Evolutionary conservation across 2,329 filamentous ascomycete genomes (phyloP).

Genomic region (Aspergillus texensis): DNA sequence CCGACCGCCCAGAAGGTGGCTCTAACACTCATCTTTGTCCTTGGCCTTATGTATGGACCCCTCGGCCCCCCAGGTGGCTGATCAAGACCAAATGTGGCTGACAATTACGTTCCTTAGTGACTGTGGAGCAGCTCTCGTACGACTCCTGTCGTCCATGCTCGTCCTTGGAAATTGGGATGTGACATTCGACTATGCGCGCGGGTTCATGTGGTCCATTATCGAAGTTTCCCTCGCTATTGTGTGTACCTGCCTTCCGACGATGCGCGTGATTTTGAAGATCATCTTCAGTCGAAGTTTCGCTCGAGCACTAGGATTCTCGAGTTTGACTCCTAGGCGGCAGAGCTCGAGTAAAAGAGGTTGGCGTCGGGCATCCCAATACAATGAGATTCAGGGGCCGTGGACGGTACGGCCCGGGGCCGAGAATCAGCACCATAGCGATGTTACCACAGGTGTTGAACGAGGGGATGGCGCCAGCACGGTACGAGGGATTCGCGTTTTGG

Average conservation of each 20-base stretch:
- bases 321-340: neutral
- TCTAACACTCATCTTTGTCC: neutral
- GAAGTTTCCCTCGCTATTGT: conserved; percentile 3
- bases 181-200: conserved; percentile 1
- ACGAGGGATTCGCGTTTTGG: conserved; percentile 1
- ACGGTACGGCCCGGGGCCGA: neutral
- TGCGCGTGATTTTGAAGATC: neutral
- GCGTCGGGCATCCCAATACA: neutral
- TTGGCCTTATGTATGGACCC: neutral
- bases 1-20: neutral
- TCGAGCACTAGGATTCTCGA: neutral
- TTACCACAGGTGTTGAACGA: neutral
- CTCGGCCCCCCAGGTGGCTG: neutral
- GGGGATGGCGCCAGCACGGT: neutral
- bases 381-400: neutral
- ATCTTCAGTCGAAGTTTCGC: neutral
- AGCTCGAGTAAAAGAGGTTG: neutral
- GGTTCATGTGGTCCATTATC: conserved; percentile 8
- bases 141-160: neutral
- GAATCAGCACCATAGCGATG: neutral
- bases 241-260: conserved; percentile 5
- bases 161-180: conserved; percentile 2
- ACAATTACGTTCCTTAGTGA: neutral
- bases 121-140: neutral
- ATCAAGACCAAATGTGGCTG: neutral